Percentiles rank a stretch among this genome's conserved stretches.
Conservation (phyloP, 495 filamentous ascomycete species). For the Viridothelium virens region DNA sequence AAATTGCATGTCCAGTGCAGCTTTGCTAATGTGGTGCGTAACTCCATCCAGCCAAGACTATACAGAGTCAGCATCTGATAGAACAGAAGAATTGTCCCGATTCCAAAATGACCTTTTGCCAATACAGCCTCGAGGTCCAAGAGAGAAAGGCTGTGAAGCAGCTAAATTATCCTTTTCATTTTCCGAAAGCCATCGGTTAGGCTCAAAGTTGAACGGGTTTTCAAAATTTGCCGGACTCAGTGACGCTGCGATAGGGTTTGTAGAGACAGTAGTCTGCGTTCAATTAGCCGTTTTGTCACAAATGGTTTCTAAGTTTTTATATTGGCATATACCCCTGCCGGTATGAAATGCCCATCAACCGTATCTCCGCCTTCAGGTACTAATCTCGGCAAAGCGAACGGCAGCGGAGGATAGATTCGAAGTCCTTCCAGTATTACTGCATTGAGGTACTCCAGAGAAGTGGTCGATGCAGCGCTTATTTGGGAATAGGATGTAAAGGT, state of each 20-base stretch:
- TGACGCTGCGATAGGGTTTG: slow-evolving; percentile 4
- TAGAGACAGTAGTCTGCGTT: not conserved
- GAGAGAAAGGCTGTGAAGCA: slow-evolving; percentile 28
- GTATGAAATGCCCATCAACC: slow-evolving; percentile 36
- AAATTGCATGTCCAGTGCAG: not conserved
- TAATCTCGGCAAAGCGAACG: not conserved
- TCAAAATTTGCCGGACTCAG: slow-evolving; percentile 20
- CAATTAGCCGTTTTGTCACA: too few relatives aligned
- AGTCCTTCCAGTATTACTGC: slow-evolving; percentile 47
- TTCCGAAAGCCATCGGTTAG: slow-evolving; percentile 27
- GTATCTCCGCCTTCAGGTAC: slow-evolving; percentile 31
- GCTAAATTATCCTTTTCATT: slow-evolving; percentile 24
- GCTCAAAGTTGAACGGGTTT: slow-evolving; percentile 26
- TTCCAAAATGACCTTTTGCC: slow-evolving; percentile 14
- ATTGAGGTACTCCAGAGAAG: slow-evolving; percentile 37
- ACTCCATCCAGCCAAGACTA: slow-evolving; percentile 3
- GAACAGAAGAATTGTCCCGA: not conserved
- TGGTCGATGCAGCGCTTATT: slow-evolving; percentile 31
- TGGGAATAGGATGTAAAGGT: slow-evolving; percentile 23
- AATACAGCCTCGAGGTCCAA: slow-evolving; percentile 30
- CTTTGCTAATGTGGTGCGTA: not conserved
- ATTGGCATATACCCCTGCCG: slow-evolving; percentile 21
- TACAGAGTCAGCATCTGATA: not conserved
- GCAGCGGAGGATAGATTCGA: slow-evolving; percentile 46
- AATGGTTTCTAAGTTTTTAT: too few relatives aligned